Percentiles rank a stretch among this genome's conserved stretches.
These are phyloP conservation scores for Vanrija pseudolonga DNA, from an alignment of 1,284 basidiomycete genomes.

Conservation along the genomic window DNA sequence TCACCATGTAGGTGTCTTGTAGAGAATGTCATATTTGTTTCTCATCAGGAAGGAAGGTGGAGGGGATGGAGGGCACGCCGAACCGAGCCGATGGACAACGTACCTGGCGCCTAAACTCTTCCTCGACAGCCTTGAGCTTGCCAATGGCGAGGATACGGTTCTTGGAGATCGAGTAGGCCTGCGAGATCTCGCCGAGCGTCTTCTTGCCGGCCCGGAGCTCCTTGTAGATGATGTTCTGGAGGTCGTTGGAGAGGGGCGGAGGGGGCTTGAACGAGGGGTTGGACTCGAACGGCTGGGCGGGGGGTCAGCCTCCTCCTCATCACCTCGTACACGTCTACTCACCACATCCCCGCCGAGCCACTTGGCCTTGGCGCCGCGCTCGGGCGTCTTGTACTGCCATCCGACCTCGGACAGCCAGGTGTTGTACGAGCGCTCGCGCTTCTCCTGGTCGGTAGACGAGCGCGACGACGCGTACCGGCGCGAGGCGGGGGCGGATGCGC, in stretches of 20 bases:
- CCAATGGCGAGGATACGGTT: conserved; percentile 43
- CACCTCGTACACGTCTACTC: conserved; percentile 17
- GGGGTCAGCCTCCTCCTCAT: conserved; percentile 1
- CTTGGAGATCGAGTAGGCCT: conserved; percentile 42
- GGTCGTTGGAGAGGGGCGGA: conserved; percentile 42
- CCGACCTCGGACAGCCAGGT: background rate
- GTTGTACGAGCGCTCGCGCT: no score
- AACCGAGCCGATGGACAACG: conserved; percentile 15
- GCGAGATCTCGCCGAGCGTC: conserved; percentile 34
- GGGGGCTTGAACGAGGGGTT: conserved; percentile 48
- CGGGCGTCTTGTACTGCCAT: conserved; percentile 16
- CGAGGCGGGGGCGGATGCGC: background rate
- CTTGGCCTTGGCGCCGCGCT: conserved; percentile 30
- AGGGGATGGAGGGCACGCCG: background rate
- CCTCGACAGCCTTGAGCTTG: conserved; percentile 46
- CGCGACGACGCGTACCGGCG: background rate
- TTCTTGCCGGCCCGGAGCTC: conserved; percentile 21
- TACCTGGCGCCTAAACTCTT: conserved; percentile 43
- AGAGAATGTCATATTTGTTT: conserved; percentile 50
- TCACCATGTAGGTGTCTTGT: conserved; percentile 50
- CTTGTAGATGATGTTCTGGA: conserved; percentile 32
- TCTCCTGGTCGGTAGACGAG: background rate
- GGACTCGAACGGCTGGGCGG: conserved; percentile 37
- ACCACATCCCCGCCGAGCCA: conserved; percentile 45
- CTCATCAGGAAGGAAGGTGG: conserved; percentile 28